Evolutionary conservation across 176 grass and related monocot genomes (phyloP), one percentile per base, ranked within the genome.

Genomic region (Tillandsia fasciculata): DNA sequence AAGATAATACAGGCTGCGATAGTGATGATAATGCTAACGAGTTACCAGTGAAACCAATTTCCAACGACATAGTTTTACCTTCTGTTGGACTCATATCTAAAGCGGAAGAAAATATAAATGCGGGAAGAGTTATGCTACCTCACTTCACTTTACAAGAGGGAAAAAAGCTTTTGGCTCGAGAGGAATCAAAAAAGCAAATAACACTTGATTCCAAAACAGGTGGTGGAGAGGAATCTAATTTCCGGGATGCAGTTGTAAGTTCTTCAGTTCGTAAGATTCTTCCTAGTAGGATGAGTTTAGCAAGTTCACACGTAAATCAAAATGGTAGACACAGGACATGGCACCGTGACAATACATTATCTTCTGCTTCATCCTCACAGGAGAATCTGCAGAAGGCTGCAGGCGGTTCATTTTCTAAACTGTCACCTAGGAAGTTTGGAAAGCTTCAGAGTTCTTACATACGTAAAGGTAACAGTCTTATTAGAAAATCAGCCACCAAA

Each of bases 401-500:
- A 75, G 26, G 18, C 28, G 33, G 52, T 59, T 84, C 87, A 67
- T 72, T 68, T 12, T 74, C 76, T 63, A 92, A 90, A 74, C 66
- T 77, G 73, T 84, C 79, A 28, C 67, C 57, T 53, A 86, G 77
- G 82, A 86, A 82, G 65, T 71, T 51, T 70, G 82, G 66, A 18
- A 85, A 83, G 83, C 61, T 74, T 75, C 78, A 82, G 70, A 99
- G 76, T 53, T 90, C 87, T 77, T 99, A 99, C 75, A 85, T 93
- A 65, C 83, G 94, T 63, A 99, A 93, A 68, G 94, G 94, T 66
- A 92, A 99, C 68, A 81, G 86, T 51, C 86, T 99, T 67, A 88
- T 99, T 80, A 99, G 94, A 86, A 91, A 91, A 69, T 83, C 89
- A 79, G 77, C 84, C 42, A 78, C 64, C 11, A 75, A 74, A 72